Evolutionary conservation across 2,329 filamentous ascomycete genomes (phyloP), one percentile per base, ranked within the genome.

Genomic region (Furcasterigmium sp.): DNA sequence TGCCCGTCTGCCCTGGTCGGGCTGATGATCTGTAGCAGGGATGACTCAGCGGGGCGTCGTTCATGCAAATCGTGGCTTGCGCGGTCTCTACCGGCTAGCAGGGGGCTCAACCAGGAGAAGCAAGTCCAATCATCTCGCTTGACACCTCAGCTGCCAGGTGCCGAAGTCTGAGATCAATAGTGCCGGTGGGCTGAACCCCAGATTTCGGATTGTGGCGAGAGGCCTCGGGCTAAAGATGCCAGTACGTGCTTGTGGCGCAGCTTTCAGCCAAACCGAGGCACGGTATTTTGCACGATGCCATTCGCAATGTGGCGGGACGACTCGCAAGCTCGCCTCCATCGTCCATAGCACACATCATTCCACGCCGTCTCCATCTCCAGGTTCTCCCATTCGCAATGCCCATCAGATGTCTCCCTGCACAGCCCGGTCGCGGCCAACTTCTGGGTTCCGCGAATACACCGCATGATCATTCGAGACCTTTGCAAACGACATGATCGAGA

Each of bases 1-100:
- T 8, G 29, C 29, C 14, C 29, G 11, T 17, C 29, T 25, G 26
- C 38, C 38, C 38, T 18, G 20, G 26, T 23, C 4, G 26, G 23
- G 25, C 28, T 20, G 38, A 40, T 40, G 38, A 40, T 40, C 38
- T 17, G n/a, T 30, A n/a, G 18, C 38, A 40, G 38, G 38, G 38
- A 32, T 40, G 28, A 32, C 26, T 40, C 38, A 40, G 38, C 38
- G 28, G 28, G 38, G 38, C 26, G 32, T 15, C 18, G 29, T 15
- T 30, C 18, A 40, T 34, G 28, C 38, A 14, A 18, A 40, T 30
- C 29, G 38, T 40, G 38, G 38, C 38, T 32, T 40, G 38, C 15
- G 17, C 38, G 18, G 17, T 8, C 15, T 18, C 11, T 15, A 18
- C 17, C 17, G 26, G 19, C 15, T 32, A 15, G 17, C 23, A 18